Evolutionary conservation across 768 basidiomycete genomes (phyloP).

Genomic region (Russula earlei): DNA sequence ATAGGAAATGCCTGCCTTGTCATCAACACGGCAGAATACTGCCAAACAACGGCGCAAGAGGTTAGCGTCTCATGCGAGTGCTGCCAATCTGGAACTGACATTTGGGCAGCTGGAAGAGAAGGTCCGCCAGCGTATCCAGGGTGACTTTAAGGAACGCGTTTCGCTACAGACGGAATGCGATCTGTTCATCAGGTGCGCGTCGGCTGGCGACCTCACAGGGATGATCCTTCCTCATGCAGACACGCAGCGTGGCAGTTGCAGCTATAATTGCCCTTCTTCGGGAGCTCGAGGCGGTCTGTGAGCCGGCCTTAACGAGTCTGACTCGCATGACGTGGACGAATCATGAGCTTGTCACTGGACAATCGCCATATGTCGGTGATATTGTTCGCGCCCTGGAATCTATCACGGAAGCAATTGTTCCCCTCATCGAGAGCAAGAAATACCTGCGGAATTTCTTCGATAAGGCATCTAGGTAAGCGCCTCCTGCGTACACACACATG

Average conservation of each 20-base stretch:
- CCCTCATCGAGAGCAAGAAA: conserved; percentile 88
- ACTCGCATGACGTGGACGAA: conserved; percentile 70
- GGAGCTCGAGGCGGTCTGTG: conserved; percentile 80
- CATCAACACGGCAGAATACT: conserved; percentile 97
- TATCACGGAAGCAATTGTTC: conserved; percentile 67
- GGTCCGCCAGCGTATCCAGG: conserved; percentile 71
- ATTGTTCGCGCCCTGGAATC: conserved; percentile 66
- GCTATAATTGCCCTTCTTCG: conserved; percentile 72
- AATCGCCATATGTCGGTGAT: conserved; percentile 73
- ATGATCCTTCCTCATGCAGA: neutral
- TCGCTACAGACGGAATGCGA: conserved; percentile 82
- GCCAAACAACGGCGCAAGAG: conserved; percentile 83
- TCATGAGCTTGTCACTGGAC: conserved; percentile 76
- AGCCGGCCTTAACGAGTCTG: conserved; percentile 70
- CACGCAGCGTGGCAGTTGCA: conserved; percentile 65
- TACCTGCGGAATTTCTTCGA: conserved; percentile 90
- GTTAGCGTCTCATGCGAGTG: conserved; percentile 29
- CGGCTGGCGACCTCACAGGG: neutral
- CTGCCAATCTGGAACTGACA: neutral
- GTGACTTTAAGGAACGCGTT: conserved; percentile 68
- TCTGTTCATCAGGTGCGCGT: conserved; percentile 70
- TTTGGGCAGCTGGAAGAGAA: conserved; percentile 76
- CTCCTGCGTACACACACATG: neutral
- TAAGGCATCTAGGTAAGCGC: conserved; percentile 74
- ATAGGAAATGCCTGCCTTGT: conserved; percentile 79